Percentiles rank a stretch among this genome's conserved stretches.
Evolutionary conservation across 441 rosid genomes (phyloP).

Genomic region (Corymbia calophylla): DNA sequence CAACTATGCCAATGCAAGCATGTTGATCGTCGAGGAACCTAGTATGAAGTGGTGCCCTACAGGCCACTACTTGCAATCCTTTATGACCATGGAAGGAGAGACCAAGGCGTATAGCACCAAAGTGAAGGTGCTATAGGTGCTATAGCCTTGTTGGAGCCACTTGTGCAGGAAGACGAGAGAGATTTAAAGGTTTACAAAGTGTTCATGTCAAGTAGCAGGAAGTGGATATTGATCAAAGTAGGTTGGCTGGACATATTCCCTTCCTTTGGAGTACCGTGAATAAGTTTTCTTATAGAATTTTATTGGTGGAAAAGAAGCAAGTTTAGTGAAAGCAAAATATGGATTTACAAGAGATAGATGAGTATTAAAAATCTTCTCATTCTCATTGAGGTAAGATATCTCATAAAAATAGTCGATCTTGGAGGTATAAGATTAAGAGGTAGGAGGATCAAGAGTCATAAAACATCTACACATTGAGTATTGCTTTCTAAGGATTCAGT

Average conservation of each 20-base stretch:
- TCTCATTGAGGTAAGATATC: neutral
- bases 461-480: neutral
- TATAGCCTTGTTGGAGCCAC: neutral
- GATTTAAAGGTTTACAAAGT: neutral
- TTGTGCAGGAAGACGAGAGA: neutral
- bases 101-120: neutral
- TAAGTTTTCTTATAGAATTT: neutral
- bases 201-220: neutral
- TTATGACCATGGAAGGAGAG: neutral
- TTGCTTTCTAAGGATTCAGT: neutral
- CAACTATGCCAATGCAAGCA: neutral
- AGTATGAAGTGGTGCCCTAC: neutral
- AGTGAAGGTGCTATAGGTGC: neutral
- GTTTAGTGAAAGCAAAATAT: neutral
- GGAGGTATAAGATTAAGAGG: neutral
- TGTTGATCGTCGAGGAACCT: neutral
- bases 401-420: neutral
- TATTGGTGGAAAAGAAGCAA: neutral
- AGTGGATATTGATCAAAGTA: neutral
- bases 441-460: neutral
- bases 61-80: neutral
- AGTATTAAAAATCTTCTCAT: neutral
- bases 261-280: neutral
- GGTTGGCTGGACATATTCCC: neutral
- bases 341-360: neutral